Evolutionary conservation across 176 grass and related monocot genomes (phyloP).

Genomic region (Carex littledalei): DNA sequence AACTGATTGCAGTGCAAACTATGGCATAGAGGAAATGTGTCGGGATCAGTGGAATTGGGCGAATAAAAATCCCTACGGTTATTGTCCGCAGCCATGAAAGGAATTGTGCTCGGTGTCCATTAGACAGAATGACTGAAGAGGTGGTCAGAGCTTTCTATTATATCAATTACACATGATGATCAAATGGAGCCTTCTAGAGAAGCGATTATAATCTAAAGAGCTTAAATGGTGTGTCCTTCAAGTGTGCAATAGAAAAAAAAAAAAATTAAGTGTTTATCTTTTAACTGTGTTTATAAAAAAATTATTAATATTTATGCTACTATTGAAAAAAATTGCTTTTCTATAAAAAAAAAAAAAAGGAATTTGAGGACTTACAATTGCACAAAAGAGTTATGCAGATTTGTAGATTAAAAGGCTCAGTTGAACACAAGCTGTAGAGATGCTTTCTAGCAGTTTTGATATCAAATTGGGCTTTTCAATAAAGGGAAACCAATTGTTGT

Average conservation of each 20-base stretch:
- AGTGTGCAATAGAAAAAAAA: background rate
- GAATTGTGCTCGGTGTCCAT: background rate
- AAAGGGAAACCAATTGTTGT: background rate
- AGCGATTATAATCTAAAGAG: background rate
- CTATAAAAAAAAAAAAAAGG: background rate
- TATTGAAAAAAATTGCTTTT: background rate
- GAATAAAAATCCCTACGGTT: constrained; percentile 78
- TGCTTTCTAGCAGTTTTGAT: background rate
- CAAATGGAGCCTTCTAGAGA: background rate
- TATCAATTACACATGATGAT: background rate
- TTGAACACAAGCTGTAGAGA: background rate
- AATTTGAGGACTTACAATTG: background rate
- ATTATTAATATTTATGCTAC: background rate
- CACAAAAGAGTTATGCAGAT: background rate
- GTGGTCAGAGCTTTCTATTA: background rate
- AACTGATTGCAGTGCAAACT: constrained; percentile 47
- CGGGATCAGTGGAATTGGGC: constrained; percentile 96
- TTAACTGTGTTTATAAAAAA: background rate
- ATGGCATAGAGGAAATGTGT: constrained; percentile 82
- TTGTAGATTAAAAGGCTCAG: background rate
- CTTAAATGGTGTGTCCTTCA: background rate
- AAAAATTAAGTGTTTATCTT: background rate
- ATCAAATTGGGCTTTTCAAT: background rate
- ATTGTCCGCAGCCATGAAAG: constrained; percentile 22
- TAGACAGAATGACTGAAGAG: background rate